These are phyloP conservation scores for Talaromyces amestolkiae DNA, from an alignment of 2,329 filamentous ascomycete genomes.

Conservation along the genomic window DNA sequence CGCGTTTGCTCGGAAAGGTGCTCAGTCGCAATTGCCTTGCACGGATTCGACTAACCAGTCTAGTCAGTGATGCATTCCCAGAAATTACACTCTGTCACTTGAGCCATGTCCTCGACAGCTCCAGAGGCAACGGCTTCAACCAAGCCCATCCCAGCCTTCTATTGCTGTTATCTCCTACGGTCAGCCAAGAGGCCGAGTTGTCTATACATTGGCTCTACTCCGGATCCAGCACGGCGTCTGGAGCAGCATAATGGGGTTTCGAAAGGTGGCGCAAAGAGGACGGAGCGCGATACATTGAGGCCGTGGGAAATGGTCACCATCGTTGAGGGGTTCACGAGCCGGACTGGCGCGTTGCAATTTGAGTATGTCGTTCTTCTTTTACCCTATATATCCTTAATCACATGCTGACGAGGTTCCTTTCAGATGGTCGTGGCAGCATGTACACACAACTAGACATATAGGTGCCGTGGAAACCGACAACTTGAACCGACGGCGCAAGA, in stretches of 20 bases:
- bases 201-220: conserved; percentile 89
- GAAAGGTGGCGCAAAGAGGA: conserved; percentile 77
- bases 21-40: not conserved
- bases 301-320: conserved; percentile 91
- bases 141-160: conserved; percentile 73
- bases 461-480: conserved; percentile 35
- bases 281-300: conserved; percentile 63
- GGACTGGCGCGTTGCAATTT: conserved; percentile 85
- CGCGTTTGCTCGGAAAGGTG: not conserved
- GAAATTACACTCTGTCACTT: not conserved
- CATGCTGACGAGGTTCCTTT: not conserved
- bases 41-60: not conserved
- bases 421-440: conserved; percentile 90
- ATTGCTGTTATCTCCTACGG: conserved; percentile 88
- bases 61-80: not conserved
- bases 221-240: conserved; percentile 78
- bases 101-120: conserved; percentile 3
- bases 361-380: conserved; percentile 60
- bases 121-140: not conserved
- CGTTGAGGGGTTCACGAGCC: conserved; percentile 84
- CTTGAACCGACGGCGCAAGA: conserved; percentile 7
- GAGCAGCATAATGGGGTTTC: conserved; percentile 86
- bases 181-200: conserved; percentile 68
- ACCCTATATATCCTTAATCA: not conserved
- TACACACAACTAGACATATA: conserved; percentile 77